These are phyloP conservation scores for Wickerhamiella slavikovae DNA, from an alignment of 805 yeast genomes.

Conservation along the genomic window DNA sequence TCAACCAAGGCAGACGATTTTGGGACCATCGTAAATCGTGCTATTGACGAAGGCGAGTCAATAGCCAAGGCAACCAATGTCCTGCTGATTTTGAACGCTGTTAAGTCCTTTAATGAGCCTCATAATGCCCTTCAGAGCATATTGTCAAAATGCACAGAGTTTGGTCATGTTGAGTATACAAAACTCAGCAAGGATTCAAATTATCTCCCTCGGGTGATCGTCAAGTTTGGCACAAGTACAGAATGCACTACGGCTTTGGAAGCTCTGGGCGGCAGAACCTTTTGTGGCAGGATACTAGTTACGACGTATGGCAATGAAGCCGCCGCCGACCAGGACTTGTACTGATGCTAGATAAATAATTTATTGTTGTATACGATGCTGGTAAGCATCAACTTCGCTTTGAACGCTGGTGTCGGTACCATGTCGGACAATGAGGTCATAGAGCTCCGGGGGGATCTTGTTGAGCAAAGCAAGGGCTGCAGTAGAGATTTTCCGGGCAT, in stretches of 20 bases:
- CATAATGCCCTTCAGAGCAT: no score
- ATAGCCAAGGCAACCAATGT: background rate
- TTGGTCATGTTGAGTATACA: slow-evolving; percentile 32
- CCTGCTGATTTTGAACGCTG: slow-evolving; percentile 2
- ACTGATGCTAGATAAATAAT: no score
- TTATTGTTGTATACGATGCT: background rate
- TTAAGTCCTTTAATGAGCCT: no score
- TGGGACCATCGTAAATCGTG: no score
- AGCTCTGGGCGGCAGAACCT: slow-evolving; percentile 32
- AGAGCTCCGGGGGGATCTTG: slow-evolving; percentile 44
- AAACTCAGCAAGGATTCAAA: slow-evolving; percentile 39
- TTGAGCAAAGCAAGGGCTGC: slow-evolving; percentile 64
- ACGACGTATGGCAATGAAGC: background rate
- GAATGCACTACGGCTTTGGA: slow-evolving; percentile 34
- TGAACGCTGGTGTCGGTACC: slow-evolving; percentile 26
- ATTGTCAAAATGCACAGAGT: slow-evolving; percentile 24
- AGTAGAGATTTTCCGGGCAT: slow-evolving; percentile 56
- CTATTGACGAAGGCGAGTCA: no score
- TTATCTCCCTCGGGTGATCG: slow-evolving; percentile 28
- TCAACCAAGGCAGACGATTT: no score
- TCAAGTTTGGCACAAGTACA: slow-evolving; percentile 35
- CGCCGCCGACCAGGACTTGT: background rate
- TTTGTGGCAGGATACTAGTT: slow-evolving; percentile 1
- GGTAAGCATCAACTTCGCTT: slow-evolving; percentile 4
- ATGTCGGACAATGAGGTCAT: slow-evolving; percentile 42